Conservation (phyloP, 257 asterid genomes). For the Solanum megistacrolobum region DNA sequence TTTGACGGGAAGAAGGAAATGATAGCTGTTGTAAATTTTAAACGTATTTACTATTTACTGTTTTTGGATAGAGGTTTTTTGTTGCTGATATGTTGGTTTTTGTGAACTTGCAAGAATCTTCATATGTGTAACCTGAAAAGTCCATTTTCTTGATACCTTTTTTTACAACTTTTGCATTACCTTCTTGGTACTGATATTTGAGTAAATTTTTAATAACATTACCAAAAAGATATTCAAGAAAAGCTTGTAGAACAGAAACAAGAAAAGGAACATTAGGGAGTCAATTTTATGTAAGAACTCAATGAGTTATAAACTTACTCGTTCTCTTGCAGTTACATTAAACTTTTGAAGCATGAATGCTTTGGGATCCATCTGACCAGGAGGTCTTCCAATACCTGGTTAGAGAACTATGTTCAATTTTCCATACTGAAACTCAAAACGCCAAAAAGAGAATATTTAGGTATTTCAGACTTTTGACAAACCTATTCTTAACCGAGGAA, state of each 20-base stretch:
- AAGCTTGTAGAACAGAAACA: not conserved
- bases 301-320: conserved; percentile 37
- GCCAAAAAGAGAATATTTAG: conserved; percentile 1
- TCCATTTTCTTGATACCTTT: not conserved
- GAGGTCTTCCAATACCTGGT: conserved; percentile 88
- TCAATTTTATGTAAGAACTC: not conserved
- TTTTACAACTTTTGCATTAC: not conserved
- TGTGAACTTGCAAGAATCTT: not conserved
- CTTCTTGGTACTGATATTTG: not conserved
- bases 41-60: not conserved
- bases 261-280: not conserved
- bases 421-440: not conserved
- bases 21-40: not conserved
- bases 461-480: conserved; percentile 13
- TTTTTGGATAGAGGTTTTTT: not conserved
- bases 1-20: not conserved
- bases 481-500: conserved; percentile 96
- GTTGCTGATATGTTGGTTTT: not conserved
- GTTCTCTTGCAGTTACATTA: conserved; percentile 62
- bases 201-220: not conserved
- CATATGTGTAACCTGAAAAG: not conserved
- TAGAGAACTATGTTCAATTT: not conserved
- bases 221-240: not conserved
- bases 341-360: conserved; percentile 88
- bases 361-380: conserved; percentile 98